phyloP scores from a whole-genome alignment of 495 filamentous ascomycete genomes.

The Neohortaea acidophila region DNA sequence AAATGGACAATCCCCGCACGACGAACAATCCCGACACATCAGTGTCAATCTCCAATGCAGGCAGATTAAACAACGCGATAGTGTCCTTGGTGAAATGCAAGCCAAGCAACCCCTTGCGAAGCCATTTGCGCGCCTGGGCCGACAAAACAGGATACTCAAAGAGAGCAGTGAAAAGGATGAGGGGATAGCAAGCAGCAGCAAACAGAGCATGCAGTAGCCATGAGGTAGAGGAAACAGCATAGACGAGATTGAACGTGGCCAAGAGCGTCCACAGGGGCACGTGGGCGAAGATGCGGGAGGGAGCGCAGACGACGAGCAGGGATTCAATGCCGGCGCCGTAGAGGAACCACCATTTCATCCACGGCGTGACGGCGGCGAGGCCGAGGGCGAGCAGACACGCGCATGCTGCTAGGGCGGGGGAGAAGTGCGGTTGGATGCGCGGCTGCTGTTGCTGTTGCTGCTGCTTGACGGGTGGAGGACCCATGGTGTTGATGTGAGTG shows the following conservation, averaged over 20 bases:
- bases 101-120: too few relatives aligned
- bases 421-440: too few relatives aligned
- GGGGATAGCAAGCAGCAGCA: conserved; percentile 19
- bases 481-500: too few relatives aligned
- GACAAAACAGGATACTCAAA: too few relatives aligned
- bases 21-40: conserved; percentile 27
- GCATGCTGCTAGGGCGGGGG: too few relatives aligned
- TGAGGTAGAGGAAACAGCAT: conserved; percentile 27
- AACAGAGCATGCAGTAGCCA: conserved; percentile 28
- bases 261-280: conserved; percentile 27
- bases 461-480: too few relatives aligned
- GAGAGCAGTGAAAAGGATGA: conserved; percentile 21
- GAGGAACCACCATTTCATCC: too few relatives aligned
- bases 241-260: conserved; percentile 25
- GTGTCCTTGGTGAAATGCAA: conserved; percentile 30
- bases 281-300: conserved; percentile 22
- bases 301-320: conserved; percentile 22
- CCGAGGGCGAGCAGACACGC: too few relatives aligned
- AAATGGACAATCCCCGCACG: conserved; percentile 26
- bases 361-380: too few relatives aligned
- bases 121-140: conserved; percentile 17
- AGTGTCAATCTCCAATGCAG: conserved; percentile 29
- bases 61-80: conserved; percentile 28
- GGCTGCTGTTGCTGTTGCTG: too few relatives aligned
- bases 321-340: conserved; percentile 20